Conservation (phyloP, 805 yeast species). For the Sungouiozyma ichnusensis region DNA sequence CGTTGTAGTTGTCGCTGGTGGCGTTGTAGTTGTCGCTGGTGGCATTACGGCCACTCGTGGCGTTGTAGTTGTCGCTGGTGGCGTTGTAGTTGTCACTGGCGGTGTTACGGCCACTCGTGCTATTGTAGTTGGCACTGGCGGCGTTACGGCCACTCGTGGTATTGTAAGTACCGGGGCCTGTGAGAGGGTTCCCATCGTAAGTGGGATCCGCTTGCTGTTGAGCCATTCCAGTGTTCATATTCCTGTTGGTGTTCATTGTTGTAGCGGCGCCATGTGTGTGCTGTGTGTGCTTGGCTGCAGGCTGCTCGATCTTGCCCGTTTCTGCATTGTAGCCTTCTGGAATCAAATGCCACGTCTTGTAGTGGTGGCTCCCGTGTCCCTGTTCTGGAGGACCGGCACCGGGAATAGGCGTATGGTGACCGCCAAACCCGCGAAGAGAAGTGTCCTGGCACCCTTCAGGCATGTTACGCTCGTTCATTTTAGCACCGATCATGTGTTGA, state of each 20-base stretch:
- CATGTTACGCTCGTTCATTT: conserved; percentile 7
- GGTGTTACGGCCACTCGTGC: neutral
- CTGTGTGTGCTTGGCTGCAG: no score
- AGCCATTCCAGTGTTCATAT: no score
- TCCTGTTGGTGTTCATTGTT: no score
- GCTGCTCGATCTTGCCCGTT: neutral
- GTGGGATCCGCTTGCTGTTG: no score
- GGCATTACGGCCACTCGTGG: neutral
- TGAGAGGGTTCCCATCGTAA: no score
- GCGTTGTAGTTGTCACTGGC: neutral
- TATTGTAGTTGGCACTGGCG: no score
- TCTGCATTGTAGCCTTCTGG: conserved; percentile 3
- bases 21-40: neutral
- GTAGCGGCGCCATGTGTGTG: no score
- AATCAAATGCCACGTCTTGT: conserved; percentile 5
- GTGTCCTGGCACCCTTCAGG: conserved; percentile 7
- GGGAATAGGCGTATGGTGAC: conserved; percentile 7
- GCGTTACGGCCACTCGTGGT: no score
- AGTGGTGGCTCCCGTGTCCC: conserved; percentile 3
- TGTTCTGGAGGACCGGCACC: conserved; percentile 9
- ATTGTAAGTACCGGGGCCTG: no score
- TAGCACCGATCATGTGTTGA: conserved; percentile 5
- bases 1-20: neutral
- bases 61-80: neutral
- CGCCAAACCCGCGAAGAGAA: conserved; percentile 6